Evolutionary conservation across 805 yeast species (phyloP).

Genomic region (Kodamaea kaohsiungensis): DNA sequence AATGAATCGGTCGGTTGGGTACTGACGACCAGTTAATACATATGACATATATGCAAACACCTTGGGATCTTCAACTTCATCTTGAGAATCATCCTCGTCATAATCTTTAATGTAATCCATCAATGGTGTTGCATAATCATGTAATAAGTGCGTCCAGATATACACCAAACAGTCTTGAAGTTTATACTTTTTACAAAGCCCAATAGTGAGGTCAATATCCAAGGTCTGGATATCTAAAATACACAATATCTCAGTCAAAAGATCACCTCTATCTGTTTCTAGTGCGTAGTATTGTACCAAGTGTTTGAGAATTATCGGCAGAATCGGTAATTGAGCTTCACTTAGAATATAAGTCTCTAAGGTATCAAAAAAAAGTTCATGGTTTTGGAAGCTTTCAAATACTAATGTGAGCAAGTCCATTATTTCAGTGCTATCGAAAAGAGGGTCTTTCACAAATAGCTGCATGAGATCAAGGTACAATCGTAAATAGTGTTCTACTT

Average conservation of each 20-base stretch:
- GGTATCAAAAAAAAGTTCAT: slow-evolving; percentile 47
- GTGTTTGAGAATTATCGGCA: slow-evolving; percentile 59
- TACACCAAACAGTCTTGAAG: slow-evolving; percentile 65
- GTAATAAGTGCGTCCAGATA: slow-evolving; percentile 68
- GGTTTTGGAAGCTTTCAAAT: slow-evolving; percentile 30
- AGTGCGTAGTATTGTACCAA: slow-evolving; percentile 54
- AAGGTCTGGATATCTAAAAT: slow-evolving; percentile 63
- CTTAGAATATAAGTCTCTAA: slow-evolving; percentile 54
- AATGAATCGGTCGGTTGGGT: slow-evolving; percentile 65
- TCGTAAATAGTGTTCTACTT: slow-evolving; percentile 7
- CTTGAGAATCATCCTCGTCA: slow-evolving; percentile 16
- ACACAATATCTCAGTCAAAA: slow-evolving; percentile 69
- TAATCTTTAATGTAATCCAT: slow-evolving; percentile 49
- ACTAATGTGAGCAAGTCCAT: slow-evolving; percentile 20
- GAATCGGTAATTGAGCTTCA: slow-evolving; percentile 46
- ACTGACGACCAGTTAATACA: slow-evolving; percentile 73
- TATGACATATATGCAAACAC: slow-evolving; percentile 61
- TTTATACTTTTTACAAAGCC: slow-evolving; percentile 55
- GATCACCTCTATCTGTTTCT: slow-evolving; percentile 39
- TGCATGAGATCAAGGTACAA: slow-evolving; percentile 19
- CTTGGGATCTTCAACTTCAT: slow-evolving; percentile 9
- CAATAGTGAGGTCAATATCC: slow-evolving; percentile 76
- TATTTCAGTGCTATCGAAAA: slow-evolving; percentile 5
- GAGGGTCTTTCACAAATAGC: slow-evolving; percentile 1
- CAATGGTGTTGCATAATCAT: slow-evolving; percentile 74